These are phyloP conservation scores for Clavispora asparagi DNA, from an alignment of 805 yeast species.

Conservation along the genomic window DNA sequence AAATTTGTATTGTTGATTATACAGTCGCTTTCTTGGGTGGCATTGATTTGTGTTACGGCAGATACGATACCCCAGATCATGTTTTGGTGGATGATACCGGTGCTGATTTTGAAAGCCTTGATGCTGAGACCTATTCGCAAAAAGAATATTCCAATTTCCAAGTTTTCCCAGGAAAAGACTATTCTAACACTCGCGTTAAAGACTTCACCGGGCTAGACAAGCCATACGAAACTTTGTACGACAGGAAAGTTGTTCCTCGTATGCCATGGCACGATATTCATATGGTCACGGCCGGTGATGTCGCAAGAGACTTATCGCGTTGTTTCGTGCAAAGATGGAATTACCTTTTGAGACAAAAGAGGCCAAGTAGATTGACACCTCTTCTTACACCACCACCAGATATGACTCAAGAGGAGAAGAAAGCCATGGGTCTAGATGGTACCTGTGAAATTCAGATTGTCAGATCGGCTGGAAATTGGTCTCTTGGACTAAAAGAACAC, in stretches of 20 bases:
- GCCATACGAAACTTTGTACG: constrained; percentile 91
- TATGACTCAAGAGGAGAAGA: constrained; percentile 65
- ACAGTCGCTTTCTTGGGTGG: constrained; percentile 92
- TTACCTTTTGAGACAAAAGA: constrained; percentile 81
- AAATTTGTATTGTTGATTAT: constrained; percentile 79
- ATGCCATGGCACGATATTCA: constrained; percentile 99
- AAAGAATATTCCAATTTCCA: constrained; percentile 49
- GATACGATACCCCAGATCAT: constrained; percentile 96
- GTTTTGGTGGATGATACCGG: constrained; percentile 71
- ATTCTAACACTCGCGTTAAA: constrained; percentile 89
- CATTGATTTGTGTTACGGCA: constrained; percentile 89
- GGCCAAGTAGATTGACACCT: constrained; percentile 94
- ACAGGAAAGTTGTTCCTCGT: constrained; percentile 73
- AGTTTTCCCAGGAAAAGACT: constrained; percentile 93
- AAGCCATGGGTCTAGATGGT: constrained; percentile 59
- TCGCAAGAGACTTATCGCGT: constrained; percentile 87
- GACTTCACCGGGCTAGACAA: constrained; percentile 78
- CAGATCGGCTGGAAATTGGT: constrained; percentile 91
- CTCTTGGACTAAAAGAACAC: constrained; percentile 76
- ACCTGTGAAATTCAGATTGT: constrained; percentile 89
- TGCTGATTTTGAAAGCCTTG: constrained; percentile 27
- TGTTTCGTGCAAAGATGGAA: constrained; percentile 99
- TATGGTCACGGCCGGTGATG: constrained; percentile 90
- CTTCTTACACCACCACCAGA: constrained; percentile 90
- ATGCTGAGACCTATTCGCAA: constrained; percentile 25